Evolutionary conservation across 2,329 filamentous ascomycete species (phyloP).

Genomic region (Fusarium sp.): DNA sequence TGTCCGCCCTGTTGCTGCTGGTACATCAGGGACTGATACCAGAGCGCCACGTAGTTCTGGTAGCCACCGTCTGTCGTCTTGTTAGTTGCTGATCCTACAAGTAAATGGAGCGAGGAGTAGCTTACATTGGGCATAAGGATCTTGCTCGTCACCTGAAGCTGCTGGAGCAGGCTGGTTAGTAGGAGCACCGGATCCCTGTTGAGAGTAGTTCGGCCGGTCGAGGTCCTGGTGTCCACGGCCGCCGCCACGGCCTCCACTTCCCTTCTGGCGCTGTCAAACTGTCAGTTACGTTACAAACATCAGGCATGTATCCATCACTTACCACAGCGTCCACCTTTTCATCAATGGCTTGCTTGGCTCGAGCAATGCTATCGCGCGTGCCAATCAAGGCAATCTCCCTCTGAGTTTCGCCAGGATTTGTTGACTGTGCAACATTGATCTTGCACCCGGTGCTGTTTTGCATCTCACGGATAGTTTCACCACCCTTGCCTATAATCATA

Average conservation of each 20-base stretch:
- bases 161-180: conserved; percentile 58
- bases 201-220: conserved; percentile 65
- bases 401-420: conserved; percentile 80
- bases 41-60: conserved; percentile 81
- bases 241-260: conserved; percentile 56
- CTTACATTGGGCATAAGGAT: conserved; percentile 82
- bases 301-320: conserved; percentile 53
- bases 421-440: conserved; percentile 90
- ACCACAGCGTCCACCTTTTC: conserved; percentile 93
- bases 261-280: conserved; percentile 63
- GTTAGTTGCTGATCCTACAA: not conserved
- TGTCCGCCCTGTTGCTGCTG: conserved; percentile 56
- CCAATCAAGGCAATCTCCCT: conserved; percentile 90
- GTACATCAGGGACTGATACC: conserved; percentile 76
- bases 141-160: conserved; percentile 64
- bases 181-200: conserved; percentile 56
- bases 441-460: conserved; percentile 89
- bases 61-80: conserved; percentile 77
- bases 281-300: conserved; percentile 43
- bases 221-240: conserved; percentile 64
- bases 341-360: conserved; percentile 86
- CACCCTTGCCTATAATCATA: conserved; percentile 96
- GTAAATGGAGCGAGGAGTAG: conserved; percentile 22
- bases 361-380: conserved; percentile 78
- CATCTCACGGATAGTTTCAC: conserved; percentile 95